Evolutionary conservation across 129 eudicot genomes (phyloP).

Genomic region (Scalesia atractyloides): DNA sequence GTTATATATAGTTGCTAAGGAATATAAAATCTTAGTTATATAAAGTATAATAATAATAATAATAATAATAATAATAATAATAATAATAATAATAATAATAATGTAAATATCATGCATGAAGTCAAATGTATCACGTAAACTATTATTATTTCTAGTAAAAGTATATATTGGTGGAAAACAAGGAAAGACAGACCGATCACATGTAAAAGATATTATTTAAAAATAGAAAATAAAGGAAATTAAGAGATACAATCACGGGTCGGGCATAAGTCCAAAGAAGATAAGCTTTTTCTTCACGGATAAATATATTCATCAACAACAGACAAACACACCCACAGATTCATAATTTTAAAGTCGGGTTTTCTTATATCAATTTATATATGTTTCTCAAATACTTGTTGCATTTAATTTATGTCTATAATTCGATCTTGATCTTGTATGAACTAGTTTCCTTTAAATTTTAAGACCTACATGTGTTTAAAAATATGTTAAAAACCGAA

Average conservation of each 20-base stretch:
- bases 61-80: too few relatives aligned
- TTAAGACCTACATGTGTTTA: background rate
- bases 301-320: constrained; percentile 21
- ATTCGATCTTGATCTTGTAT: background rate
- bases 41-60: background rate
- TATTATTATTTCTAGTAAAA: background rate
- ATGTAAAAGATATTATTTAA: constrained; percentile 6
- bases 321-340: constrained; percentile 37
- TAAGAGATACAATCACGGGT: constrained; percentile 24
- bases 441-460: background rate
- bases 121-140: constrained; percentile 5
- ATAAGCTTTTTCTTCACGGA: constrained; percentile 29
- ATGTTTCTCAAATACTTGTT: background rate
- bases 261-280: constrained; percentile 22
- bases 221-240: background rate
- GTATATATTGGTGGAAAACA: constrained; percentile 26
- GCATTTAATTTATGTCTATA: background rate
- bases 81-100: too few relatives aligned
- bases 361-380: constrained; percentile 3
- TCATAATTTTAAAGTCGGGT: constrained; percentile 20
- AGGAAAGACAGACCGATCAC: constrained; percentile 22
- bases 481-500: background rate
- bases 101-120: constrained; percentile 3
- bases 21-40: background rate
- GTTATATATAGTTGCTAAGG: background rate